Conservation (phyloP, 2,329 filamentous ascomycete genomes). For the Ceratocystis diversiconidia region DNA sequence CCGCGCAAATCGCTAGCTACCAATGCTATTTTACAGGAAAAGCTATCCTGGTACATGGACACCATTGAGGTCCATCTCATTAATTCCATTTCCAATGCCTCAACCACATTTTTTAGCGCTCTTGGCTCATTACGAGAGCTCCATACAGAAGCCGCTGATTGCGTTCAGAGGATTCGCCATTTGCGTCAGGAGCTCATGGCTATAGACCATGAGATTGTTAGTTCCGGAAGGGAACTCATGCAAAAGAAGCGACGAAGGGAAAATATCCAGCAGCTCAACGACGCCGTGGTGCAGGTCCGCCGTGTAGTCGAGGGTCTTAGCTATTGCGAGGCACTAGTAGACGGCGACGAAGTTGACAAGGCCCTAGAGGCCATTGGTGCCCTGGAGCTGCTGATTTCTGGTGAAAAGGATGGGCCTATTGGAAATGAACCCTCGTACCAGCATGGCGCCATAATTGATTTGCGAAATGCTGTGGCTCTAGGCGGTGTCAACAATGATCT, state of each 20-base stretch:
- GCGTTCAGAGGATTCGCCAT: slow-evolving; percentile 70
- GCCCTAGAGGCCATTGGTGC: slow-evolving; percentile 65
- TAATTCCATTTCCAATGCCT: slow-evolving; percentile 87
- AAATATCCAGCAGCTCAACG: slow-evolving; percentile 68
- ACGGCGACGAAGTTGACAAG: slow-evolving; percentile 67
- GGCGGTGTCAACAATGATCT: slow-evolving; percentile 58
- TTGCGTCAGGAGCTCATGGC: slow-evolving; percentile 65
- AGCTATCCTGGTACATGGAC: slow-evolving; percentile 99
- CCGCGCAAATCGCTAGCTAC: slow-evolving; percentile 81
- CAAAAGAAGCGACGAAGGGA: slow-evolving; percentile 68
- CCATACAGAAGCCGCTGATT: slow-evolving; percentile 83
- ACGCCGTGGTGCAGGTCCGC: slow-evolving; percentile 70
- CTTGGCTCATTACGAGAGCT: slow-evolving; percentile 80
- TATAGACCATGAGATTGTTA: slow-evolving; percentile 75
- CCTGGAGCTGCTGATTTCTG: slow-evolving; percentile 67
- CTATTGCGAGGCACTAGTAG: slow-evolving; percentile 66
- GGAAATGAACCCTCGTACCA: slow-evolving; percentile 46
- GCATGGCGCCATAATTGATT: slow-evolving; percentile 11
- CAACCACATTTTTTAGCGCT: slow-evolving; percentile 90
- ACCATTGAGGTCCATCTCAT: slow-evolving; percentile 96
- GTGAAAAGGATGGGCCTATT: slow-evolving; percentile 38
- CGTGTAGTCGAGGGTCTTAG: slow-evolving; percentile 62
- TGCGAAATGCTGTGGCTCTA: slow-evolving; percentile 10
- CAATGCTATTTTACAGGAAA: slow-evolving; percentile 94
- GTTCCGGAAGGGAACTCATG: slow-evolving; percentile 72